Evolutionary conservation across 257 asterid species (phyloP).

Genomic region (Plantago elongata): DNA sequence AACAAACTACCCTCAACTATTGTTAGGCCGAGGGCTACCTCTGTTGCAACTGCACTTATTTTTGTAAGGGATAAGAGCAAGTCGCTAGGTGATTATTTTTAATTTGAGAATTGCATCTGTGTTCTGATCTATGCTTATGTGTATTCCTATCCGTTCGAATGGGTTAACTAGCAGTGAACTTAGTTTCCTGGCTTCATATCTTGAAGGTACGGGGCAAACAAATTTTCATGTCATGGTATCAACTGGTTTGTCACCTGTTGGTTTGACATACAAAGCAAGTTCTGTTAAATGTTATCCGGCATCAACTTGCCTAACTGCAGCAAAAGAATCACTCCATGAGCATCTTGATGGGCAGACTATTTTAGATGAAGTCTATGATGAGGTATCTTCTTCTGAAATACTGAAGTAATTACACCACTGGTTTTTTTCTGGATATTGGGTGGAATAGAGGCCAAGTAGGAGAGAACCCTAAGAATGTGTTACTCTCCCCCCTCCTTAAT

Average conservation of each 20-base stretch:
- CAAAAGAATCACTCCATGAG: conserved; percentile 37
- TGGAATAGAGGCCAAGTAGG: background rate
- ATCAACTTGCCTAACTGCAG: conserved; percentile 67
- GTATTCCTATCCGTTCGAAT: background rate
- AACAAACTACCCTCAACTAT: conserved; percentile 19
- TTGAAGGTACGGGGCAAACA: conserved; percentile 64
- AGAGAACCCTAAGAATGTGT: background rate
- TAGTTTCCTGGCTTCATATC: conserved; percentile 7
- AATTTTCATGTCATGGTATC: conserved; percentile 67
- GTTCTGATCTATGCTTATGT: background rate
- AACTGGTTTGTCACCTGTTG: conserved; percentile 66
- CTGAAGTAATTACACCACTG: background rate
- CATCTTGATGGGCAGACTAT: conserved; percentile 73
- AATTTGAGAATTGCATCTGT: conserved; percentile 7
- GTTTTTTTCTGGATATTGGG: background rate
- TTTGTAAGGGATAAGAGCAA: conserved; percentile 53
- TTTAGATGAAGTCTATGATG: conserved; percentile 47
- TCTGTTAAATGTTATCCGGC: conserved; percentile 40
- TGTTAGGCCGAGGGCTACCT: conserved; percentile 8
- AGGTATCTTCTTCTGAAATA: conserved; percentile 43
- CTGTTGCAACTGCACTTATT: conserved; percentile 56
- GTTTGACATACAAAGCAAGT: conserved; percentile 57
- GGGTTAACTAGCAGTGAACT: conserved; percentile 1
- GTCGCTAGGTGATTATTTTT: conserved; percentile 49
- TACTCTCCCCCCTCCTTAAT: background rate